A percentile compares a stretch with the other conserved stretches of the same genome.
These are phyloP conservation scores for Ascocoryne sarcoides DNA, from an alignment of 2,329 filamentous ascomycete species.

Conservation along the genomic window DNA sequence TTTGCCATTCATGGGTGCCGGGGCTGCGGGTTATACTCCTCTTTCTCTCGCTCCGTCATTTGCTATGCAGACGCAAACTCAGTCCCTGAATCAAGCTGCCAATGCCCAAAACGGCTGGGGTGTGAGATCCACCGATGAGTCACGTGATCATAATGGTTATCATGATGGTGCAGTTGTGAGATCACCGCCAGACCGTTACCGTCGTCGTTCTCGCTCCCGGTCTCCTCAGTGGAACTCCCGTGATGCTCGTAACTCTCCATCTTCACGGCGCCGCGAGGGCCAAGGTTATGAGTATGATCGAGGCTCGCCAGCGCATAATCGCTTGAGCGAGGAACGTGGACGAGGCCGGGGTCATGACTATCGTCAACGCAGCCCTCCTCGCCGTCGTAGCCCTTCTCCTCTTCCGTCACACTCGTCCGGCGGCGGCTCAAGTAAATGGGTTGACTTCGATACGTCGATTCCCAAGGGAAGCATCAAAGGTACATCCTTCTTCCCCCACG, in stretches of 20 bases:
- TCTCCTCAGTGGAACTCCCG: slow-evolving; percentile 69
- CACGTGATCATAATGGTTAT: slow-evolving; percentile 47
- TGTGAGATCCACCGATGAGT: slow-evolving; percentile 30
- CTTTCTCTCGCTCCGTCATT: slow-evolving; percentile 17
- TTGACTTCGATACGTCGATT: slow-evolving; percentile 70
- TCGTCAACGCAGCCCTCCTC: slow-evolving; percentile 78
- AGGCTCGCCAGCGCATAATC: slow-evolving; percentile 54
- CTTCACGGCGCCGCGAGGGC: slow-evolving; percentile 38
- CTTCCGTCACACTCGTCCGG: slow-evolving; percentile 27
- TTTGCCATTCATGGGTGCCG: slow-evolving; percentile 23
- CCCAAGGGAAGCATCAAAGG: slow-evolving; percentile 72
- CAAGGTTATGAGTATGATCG: slow-evolving; percentile 60
- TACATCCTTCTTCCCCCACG: no score
- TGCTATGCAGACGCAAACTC: slow-evolving; percentile 19
- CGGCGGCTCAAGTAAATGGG: slow-evolving; percentile 53
- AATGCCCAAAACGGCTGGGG: slow-evolving; percentile 36
- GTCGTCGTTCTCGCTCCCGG: slow-evolving; percentile 64
- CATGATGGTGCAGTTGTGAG: slow-evolving; percentile 39
- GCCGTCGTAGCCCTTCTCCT: slow-evolving; percentile 56
- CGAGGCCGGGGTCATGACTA: slow-evolving; percentile 57
- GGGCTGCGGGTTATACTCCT: slow-evolving; percentile 28
- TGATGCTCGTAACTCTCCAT: slow-evolving; percentile 47
- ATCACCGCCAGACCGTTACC: slow-evolving; percentile 49
- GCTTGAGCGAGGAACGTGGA: slow-evolving; percentile 47
- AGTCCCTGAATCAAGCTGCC: slow-evolving; percentile 8